phyloP scores from a whole-genome alignment of 257 asterid species.

The Solanum rostratum region DNA sequence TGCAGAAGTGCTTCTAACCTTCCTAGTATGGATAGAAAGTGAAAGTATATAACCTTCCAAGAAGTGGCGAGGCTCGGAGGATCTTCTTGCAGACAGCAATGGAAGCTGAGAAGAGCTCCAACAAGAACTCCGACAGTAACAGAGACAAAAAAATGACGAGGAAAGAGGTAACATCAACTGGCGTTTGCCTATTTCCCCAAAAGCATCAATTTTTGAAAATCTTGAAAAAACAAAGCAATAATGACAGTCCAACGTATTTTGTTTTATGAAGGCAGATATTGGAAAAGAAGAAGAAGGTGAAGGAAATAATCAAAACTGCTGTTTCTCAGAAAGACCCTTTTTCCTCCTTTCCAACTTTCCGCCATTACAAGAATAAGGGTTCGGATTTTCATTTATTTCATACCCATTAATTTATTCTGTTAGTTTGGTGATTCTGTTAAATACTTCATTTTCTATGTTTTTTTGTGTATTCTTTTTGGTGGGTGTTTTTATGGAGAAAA shows the following conservation, averaged over 20 bases:
- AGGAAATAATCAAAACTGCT: constrained; percentile 40
- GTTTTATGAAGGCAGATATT: constrained; percentile 35
- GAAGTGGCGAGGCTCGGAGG: neutral
- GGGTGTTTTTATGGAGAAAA: neutral
- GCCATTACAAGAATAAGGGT: constrained; percentile 48
- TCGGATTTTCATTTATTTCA: neutral
- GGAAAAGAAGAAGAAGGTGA: constrained; percentile 55
- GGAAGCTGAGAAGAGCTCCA: constrained; percentile 14
- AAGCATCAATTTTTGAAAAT: neutral
- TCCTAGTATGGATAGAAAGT: neutral
- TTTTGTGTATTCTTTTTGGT: neutral
- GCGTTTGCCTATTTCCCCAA: neutral
- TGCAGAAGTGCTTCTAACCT: neutral
- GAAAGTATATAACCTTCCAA: neutral
- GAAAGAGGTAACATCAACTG: constrained; percentile 27
- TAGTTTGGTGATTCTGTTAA: neutral
- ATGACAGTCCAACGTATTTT: neutral
- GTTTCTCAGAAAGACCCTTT: constrained; percentile 44
- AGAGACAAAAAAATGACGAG: constrained; percentile 29
- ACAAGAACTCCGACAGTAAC: neutral
- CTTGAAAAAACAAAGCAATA: neutral
- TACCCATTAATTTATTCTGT: neutral
- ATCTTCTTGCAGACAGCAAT: constrained; percentile 2
- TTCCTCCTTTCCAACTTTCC: constrained; percentile 38
- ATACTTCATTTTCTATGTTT: neutral